phyloP scores from a whole-genome alignment of 2,329 filamentous ascomycete species.

The Penicillium sp. region DNA sequence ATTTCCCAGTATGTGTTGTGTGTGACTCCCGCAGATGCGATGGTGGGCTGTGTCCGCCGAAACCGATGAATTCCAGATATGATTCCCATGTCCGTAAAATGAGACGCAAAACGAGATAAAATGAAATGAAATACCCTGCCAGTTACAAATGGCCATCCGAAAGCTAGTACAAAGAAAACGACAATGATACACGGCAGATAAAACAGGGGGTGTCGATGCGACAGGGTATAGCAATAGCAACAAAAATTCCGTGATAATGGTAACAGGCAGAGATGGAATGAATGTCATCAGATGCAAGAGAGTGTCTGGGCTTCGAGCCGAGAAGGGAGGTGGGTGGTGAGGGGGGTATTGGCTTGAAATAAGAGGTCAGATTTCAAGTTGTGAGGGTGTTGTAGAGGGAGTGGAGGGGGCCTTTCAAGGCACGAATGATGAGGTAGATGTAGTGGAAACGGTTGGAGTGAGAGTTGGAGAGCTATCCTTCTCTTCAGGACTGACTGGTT shows the following conservation, averaged over 20 bases:
- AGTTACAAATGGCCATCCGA: conserved; percentile 1
- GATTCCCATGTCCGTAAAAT: conserved; percentile 9
- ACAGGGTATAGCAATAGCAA: conserved; percentile 19
- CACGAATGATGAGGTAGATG: conserved; percentile 36
- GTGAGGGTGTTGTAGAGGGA: not conserved
- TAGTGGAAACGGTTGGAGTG: conserved; percentile 36
- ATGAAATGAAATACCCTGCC: conserved; percentile 9
- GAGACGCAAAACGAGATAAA: conserved; percentile 3
- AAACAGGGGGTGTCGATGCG: conserved; percentile 24
- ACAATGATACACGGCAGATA: conserved; percentile 3
- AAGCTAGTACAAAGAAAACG: conserved; percentile 1
- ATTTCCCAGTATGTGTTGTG: conserved; percentile 9
- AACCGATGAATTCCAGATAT: conserved; percentile 6
- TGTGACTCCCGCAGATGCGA: conserved; percentile 27
- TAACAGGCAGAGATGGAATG: conserved; percentile 12
- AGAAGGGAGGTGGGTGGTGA: not conserved
- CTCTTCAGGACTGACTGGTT: conserved; percentile 31
- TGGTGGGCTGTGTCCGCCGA: conserved; percentile 12
- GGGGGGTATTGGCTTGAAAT: not conserved
- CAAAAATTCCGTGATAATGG: conserved; percentile 14
- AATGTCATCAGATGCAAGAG: conserved; percentile 16
- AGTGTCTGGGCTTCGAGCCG: conserved; percentile 8
- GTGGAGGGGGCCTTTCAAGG: conserved; percentile 11
- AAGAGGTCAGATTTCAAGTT: not conserved
- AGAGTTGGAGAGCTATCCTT: conserved; percentile 36